Conservation (phyloP, 176 grass and related monocot genomes). For the Rhipidocladum racemiflorum region DNA sequence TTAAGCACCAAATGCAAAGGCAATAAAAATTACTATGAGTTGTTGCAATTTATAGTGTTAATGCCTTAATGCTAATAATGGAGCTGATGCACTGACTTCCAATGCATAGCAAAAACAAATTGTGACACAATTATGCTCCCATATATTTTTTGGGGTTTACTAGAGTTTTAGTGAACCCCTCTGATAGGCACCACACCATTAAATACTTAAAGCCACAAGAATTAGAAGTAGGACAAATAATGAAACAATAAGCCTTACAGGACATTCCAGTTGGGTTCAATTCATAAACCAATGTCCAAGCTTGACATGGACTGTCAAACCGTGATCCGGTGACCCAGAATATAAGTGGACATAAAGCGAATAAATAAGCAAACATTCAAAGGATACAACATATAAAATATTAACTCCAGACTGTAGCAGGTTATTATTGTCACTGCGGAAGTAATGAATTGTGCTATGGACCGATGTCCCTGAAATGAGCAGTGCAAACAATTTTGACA, state of each 20-base stretch:
- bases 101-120: neutral
- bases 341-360: neutral
- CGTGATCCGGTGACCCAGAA: neutral
- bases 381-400: neutral
- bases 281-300: neutral
- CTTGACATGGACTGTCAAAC: neutral
- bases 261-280: neutral
- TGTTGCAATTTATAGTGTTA: neutral
- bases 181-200: neutral
- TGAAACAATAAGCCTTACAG: neutral
- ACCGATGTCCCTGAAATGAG: constrained; percentile 28
- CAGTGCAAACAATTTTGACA: constrained; percentile 10
- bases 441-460: neutral
- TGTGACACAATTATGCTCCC: neutral
- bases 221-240: neutral
- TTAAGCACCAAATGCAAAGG: neutral
- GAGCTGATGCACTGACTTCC: neutral
- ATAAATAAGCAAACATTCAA: neutral
- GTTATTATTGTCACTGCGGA: neutral
- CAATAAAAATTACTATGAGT: neutral
- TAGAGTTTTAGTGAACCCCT: neutral
- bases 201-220: neutral
- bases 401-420: constrained; percentile 11
- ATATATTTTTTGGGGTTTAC: neutral
- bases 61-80: too few relatives aligned